A percentile compares a stretch with the other conserved stretches of the same genome.
Conservation (phyloP, 225 moss, liverwort and hornwort genomes). For the Antitrichia curtipendula region DNA sequence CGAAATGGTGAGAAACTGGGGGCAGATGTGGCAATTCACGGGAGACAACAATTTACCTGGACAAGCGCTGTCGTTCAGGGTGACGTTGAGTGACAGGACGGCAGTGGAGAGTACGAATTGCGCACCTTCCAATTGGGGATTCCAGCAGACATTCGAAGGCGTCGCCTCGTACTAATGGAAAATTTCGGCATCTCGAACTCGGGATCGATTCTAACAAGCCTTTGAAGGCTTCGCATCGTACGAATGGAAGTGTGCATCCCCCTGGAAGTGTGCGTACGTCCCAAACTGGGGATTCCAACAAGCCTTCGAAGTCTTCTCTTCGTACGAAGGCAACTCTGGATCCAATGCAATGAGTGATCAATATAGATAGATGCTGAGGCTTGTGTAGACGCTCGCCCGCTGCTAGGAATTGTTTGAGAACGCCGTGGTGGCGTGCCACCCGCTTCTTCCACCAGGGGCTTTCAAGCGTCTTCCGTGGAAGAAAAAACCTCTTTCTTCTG, state of each 20-base stretch:
- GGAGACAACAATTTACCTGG: conserved; percentile 2
- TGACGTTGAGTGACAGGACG: conserved; percentile 12
- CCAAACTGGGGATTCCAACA: not conserved
- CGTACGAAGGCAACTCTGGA: not conserved
- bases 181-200: not conserved
- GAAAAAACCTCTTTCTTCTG: no score
- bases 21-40: conserved; percentile 39
- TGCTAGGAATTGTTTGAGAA: not conserved
- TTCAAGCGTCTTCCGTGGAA: no score
- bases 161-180: not conserved
- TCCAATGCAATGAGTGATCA: not conserved
- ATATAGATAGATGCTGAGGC: not conserved
- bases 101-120: not conserved
- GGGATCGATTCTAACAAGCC: conserved; percentile 32
- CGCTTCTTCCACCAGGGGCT: no score
- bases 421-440: conserved; percentile 15
- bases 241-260: no score
- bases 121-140: conserved; percentile 29
- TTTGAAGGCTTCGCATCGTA: conserved; percentile 13
- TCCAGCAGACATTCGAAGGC: conserved; percentile 55
- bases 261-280: not conserved
- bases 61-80: conserved; percentile 29
- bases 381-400: conserved; percentile 1
- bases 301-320: conserved; percentile 8
- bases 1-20: conserved; percentile 47